Conservation (phyloP, 2,329 filamentous ascomycete genomes). For the Fusarium paranaense region DNA sequence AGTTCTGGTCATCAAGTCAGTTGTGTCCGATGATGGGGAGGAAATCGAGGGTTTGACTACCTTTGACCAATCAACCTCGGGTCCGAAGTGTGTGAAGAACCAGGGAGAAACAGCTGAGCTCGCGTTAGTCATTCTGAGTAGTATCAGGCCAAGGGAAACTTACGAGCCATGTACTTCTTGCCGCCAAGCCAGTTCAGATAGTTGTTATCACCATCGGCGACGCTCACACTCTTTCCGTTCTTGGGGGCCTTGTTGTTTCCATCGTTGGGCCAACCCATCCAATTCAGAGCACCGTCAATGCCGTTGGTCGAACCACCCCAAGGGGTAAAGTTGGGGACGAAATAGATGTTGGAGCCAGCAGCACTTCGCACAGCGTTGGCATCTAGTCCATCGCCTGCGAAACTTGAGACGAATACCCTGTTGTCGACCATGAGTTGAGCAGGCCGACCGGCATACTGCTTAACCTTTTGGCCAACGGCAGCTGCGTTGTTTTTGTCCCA, state of each 20-base stretch:
- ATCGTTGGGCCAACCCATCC: constrained; percentile 60
- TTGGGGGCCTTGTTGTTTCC: constrained; percentile 62
- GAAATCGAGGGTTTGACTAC: neutral
- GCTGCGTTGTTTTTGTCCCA: constrained; percentile 51
- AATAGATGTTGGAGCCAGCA: constrained; percentile 59
- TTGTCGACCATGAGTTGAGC: constrained; percentile 62
- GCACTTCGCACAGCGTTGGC: constrained; percentile 54
- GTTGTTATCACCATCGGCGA: constrained; percentile 52
- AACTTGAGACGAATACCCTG: constrained; percentile 66
- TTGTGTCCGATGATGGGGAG: constrained; percentile 31
- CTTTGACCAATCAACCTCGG: constrained; percentile 31
- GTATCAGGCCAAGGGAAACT: neutral
- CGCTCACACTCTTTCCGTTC: constrained; percentile 51
- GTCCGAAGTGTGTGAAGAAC: constrained; percentile 62
- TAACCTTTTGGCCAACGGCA: constrained; percentile 58
- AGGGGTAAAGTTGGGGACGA: constrained; percentile 63
- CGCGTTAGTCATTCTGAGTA: neutral
- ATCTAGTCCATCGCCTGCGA: constrained; percentile 61
- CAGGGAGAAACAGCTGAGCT: constrained; percentile 45
- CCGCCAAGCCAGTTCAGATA: constrained; percentile 50
- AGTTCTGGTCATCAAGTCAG: constrained; percentile 62
- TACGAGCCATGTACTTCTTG: constrained; percentile 61
- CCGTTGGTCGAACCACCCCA: constrained; percentile 50
- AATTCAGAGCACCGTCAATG: constrained; percentile 61
- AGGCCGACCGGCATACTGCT: constrained; percentile 55